A percentile compares a stretch with the other conserved stretches of the same genome.
Evolutionary conservation across 2,329 filamentous ascomycete genomes (phyloP).

Genomic region (Helicocarpus griseus): DNA sequence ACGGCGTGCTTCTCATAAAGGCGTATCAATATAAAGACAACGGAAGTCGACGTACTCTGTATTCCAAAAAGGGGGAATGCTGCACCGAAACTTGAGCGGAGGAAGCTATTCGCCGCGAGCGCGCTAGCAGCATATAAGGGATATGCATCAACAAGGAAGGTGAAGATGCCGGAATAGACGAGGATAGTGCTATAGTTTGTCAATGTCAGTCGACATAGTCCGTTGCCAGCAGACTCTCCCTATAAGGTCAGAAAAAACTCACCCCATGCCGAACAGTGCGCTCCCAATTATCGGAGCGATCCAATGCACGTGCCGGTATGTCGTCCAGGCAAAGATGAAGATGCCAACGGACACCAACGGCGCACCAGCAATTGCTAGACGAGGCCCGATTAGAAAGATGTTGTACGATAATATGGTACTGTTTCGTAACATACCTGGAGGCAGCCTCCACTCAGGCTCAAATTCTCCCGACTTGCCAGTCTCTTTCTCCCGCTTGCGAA

Average conservation of each 20-base stretch:
- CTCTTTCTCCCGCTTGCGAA: conserved; percentile 27
- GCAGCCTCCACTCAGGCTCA: conserved; percentile 81
- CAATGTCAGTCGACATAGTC: background rate
- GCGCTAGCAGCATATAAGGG: conserved; percentile 46
- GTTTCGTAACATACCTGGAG: conserved; percentile 45
- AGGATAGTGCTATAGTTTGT: conserved; percentile 53
- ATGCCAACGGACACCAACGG: conserved; percentile 69
- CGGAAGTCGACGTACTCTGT: conserved; percentile 42
- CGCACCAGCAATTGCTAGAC: conserved; percentile 55
- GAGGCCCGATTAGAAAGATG: background rate
- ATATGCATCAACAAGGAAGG: conserved; percentile 63
- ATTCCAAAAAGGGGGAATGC: conserved; percentile 67
- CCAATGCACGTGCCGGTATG: conserved; percentile 63
- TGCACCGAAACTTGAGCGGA: conserved; percentile 68
- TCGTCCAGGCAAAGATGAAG: conserved; percentile 85
- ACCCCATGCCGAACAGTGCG: conserved; percentile 61
- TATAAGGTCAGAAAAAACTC: conserved; percentile 28
- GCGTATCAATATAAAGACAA: no score
- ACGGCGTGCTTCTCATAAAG: no score
- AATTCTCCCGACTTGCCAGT: conserved; percentile 37
- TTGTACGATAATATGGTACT: background rate
- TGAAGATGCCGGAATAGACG: conserved; percentile 76
- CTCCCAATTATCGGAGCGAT: conserved; percentile 66
- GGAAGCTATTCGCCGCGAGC: conserved; percentile 74
- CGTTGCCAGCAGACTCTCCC: background rate